Base-by-base conservation (phyloP, 345 rosid genomes). In the Hypericum androsaemum region DNA sequence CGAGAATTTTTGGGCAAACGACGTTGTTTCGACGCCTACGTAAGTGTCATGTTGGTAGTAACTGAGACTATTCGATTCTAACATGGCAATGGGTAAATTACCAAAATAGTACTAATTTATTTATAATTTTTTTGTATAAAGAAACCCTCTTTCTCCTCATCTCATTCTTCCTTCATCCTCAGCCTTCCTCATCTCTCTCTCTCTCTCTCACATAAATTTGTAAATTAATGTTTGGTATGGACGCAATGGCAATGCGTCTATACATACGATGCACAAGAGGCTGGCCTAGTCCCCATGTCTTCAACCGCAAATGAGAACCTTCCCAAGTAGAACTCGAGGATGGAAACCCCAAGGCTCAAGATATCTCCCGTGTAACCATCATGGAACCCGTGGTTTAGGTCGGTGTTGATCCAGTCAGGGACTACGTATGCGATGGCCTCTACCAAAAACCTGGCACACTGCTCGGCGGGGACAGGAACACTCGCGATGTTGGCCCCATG, bases 361-460 rank as follows among this genome's bases (percentile, higher is more conserved):
- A 92, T 73, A 67, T 90, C 98, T 0, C 95, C 96, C 0, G 92
- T 88, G 54, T 64, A 84, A 0, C 82, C 96, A 39, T 88, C 75
- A 37, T 92, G 85, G n/a, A 16, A 63, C 1, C 96, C 96, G 1
- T 88, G 86, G 59, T 92, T 92, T 78, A 87, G 62, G 63, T 92
- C 98, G 0, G 96, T 84, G 64, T 92, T 92, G 53, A 92, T 92
- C 73, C 96, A 61, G 65, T 92, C 98, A 3, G 98, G 98, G 43
- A 95, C 84, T 96, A 92, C 88, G 53, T 92, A 92, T 0, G 97
- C 98, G 7, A 92, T 85, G 40, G 97, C 88, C 7, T 95, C 97
- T 0, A 92, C 97, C 0, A 95, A 78, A 5, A 95, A 88, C 48
- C 85, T 83, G 52, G 95, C 97, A 0, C 82, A 74, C 10, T 88